Evolutionary conservation across 2,329 filamentous ascomycete species (phyloP), one percentile per base, ranked within the genome.

Genomic region (Fusarium chlamydosporum): DNA sequence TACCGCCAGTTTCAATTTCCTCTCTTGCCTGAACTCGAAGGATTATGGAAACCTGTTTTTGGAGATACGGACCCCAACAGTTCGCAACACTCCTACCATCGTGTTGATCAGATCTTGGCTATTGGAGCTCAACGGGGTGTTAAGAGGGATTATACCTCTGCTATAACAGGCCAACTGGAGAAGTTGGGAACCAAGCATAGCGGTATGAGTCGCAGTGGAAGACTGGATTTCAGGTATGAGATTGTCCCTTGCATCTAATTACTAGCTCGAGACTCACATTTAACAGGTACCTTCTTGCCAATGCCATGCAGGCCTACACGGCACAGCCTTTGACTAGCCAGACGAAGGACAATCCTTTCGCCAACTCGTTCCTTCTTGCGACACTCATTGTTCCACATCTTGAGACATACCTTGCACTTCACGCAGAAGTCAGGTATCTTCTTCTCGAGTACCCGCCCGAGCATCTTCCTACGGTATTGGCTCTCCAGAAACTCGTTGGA

Each of bases 371-470:
- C 23, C 78, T 86, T 16, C 81, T 90, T 3, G 88, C 88, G 3
- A 84, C 85, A 1, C 79, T 89, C 3, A 81, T 90, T 23, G 80
- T 90, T 38, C 86, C 88, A 2, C 86, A 89, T 62, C 79, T 91
- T 2, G 88, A 90, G 70, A 83, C 84, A 0, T 90, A 88, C 65
- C 79, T 90, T 48, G 81, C 83, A 6, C 78, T 82, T 3, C 85
- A 89, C 66, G 72, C 82, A 4, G 79, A 83, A 37, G 84, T 86
- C 20, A 83, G 84, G 11, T 85, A 89, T 58, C 81, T 91, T 1
- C 75, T 91, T 7, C 79, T 91, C 10, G 85, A 89, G 57, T 90
- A 88, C 65, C 83, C 87, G 0, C 77, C 84, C 0, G 83, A 85
- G 48, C 85, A 90, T 64, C 79, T 90, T 3, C 71, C 83, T 3